Base-by-base conservation (phyloP, 2,329 filamentous ascomycete genomes). In the Fusarium dimerum region DNA sequence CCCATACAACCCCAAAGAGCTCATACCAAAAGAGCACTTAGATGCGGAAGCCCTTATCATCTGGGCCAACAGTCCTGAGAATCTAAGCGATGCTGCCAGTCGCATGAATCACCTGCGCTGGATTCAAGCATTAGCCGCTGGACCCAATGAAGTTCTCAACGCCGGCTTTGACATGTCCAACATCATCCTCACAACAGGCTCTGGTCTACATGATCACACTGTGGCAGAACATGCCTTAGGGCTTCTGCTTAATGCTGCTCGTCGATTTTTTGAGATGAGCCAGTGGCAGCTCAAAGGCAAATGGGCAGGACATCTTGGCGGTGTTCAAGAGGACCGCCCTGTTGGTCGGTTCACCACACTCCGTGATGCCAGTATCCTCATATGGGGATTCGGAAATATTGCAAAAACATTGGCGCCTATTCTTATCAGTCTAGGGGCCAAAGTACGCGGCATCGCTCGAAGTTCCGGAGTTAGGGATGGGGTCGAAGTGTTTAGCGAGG, bases 331-430 rank as follows among this genome's bases (percentile, higher is more conserved):
- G 10, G 81, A 84, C 57, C 75, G 82, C 16, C 82, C 82, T 5
- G 73, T 73, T 47, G 79, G 76, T 43, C 71, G 74, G 11, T 87
- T 87, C 71, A 84, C 80, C 3, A 82, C 82, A 9, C 74, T 87
- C 58, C 76, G 81, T 39, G 81, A 80, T 54, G 82, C 84, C 6
- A 76, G 76, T 59, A 73, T 87, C 4, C 69, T 82, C 32, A 74
- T 87, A 62, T 87, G 84, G 84, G 84, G 84, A 11, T 87, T 83
- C 62, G 84, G 84, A 50, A 87, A 86, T 68, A 87, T 87, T 47
- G 84, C 82, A 32, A 84, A 85, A 74, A 75, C 74, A 1, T 77
- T 87, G 38, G 73, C 79, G 6, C 83, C 84, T 18, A 75, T 76
- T 60, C 72, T 87, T 4, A 70, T 73, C 7, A 74, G 72, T 1